Evolutionary conservation across 1,284 basidiomycete species (phyloP).

Genomic region (Apiotrichum gamsii): DNA sequence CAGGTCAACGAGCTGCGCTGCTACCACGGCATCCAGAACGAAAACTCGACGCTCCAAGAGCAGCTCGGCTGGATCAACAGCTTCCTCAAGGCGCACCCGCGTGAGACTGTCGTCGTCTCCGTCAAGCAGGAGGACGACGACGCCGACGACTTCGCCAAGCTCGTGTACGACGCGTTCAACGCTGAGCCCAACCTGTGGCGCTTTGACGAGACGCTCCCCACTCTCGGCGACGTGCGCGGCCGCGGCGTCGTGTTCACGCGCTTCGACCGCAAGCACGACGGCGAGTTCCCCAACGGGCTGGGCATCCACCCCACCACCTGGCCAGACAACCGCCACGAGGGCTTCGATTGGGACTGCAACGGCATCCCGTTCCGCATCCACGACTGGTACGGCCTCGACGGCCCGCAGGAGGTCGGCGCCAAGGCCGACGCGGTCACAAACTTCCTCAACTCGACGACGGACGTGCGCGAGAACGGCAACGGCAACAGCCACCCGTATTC

Average conservation of each 20-base stretch:
- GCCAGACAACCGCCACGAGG: slow-evolving; percentile 66
- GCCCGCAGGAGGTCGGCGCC: slow-evolving; percentile 1
- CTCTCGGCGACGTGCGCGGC: slow-evolving; percentile 71
- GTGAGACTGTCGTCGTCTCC: slow-evolving; percentile 72
- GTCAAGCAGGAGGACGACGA: slow-evolving; percentile 69
- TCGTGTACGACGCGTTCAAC: slow-evolving; percentile 61
- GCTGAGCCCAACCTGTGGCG: slow-evolving; percentile 68
- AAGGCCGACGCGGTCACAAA: slow-evolving; percentile 55
- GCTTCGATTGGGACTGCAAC: slow-evolving; percentile 61
- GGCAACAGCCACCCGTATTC: slow-evolving; percentile 46
- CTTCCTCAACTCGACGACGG: slow-evolving; percentile 20
- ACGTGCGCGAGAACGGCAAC: background rate
- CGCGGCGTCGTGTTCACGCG: slow-evolving; percentile 74
- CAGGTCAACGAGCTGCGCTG: slow-evolving; percentile 51
- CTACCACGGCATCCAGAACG: slow-evolving; percentile 72
- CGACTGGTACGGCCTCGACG: slow-evolving; percentile 56
- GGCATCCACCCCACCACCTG: slow-evolving; percentile 75
- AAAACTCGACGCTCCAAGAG: slow-evolving; percentile 58
- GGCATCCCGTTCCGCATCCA: slow-evolving; percentile 62
- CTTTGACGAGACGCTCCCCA: slow-evolving; percentile 68
- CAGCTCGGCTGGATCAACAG: slow-evolving; percentile 55
- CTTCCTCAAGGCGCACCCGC: slow-evolving; percentile 59
- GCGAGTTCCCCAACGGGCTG: slow-evolving; percentile 57
- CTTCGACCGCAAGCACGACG: slow-evolving; percentile 48
- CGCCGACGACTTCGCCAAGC: slow-evolving; percentile 54